These are phyloP conservation scores for Tetradesmus obliquus DNA, from an alignment of 139 green algal species.

Conservation along the genomic window DNA sequence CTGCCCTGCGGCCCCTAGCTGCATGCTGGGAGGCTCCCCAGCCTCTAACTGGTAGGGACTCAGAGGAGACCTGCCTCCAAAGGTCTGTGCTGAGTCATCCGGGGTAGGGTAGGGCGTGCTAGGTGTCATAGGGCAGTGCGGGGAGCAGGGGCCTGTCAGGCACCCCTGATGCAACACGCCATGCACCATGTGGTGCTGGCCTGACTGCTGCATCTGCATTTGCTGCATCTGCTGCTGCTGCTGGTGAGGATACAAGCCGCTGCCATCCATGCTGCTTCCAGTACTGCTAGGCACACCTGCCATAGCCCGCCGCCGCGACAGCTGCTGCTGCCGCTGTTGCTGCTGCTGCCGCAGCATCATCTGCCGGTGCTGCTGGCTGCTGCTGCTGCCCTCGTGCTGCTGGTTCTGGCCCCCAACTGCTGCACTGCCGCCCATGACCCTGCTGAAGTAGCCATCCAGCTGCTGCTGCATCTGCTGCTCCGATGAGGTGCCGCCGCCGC, in stretches of 20 bases:
- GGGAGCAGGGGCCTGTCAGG: not conserved
- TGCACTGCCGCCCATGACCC: not conserved
- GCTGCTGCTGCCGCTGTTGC: not conserved
- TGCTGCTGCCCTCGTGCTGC: slow-evolving; percentile 8
- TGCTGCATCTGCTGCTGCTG: not conserved
- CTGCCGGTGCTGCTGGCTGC: not conserved
- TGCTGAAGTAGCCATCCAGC: slow-evolving; percentile 11
- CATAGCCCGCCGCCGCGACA: not conserved
- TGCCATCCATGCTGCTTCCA: not conserved
- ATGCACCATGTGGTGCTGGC: not conserved
- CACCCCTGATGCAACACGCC: not conserved
- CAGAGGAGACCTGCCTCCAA: slow-evolving; percentile 31
- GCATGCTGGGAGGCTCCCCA: not conserved
- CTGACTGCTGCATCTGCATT: not conserved
- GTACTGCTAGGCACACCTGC: not conserved
- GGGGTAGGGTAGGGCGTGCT: slow-evolving; percentile 35
- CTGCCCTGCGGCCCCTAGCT: not conserved
- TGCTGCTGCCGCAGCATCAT: not conserved
- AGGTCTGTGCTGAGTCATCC: slow-evolving; percentile 28
- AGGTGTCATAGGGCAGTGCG: slow-evolving; percentile 14
- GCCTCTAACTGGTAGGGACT: not conserved
- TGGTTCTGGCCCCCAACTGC: not conserved
- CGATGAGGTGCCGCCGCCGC: not conserved
- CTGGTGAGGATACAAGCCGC: not conserved
- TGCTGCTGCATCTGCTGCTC: slow-evolving; percentile 8